Evolutionary conservation across 805 yeast genomes (phyloP), one percentile per base, ranked within the genome.

Genomic region (Candida patagonica): DNA sequence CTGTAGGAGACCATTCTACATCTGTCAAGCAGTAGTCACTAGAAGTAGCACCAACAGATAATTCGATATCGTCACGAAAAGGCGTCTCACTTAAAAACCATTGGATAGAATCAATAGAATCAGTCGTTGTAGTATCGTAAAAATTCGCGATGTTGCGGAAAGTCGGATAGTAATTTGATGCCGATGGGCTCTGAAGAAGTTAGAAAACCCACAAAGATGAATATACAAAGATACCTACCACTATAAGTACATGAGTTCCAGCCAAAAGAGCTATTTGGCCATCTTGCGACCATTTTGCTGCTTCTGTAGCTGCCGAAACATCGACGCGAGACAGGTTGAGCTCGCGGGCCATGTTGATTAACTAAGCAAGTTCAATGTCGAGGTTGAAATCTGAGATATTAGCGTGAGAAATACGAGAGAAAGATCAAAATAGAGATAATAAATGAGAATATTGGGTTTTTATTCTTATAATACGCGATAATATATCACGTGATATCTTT

Each of bases 251-350:
- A 9, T 31, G 33, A 3, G 39, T 34, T 4, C 46, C 47, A 2
- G 46, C 24, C 6, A 39, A 21, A 7, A 48, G 32, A 13, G 48
- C 54, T 4, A 50, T 10, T 12, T 37, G 38, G 2, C 54, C 54
- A 35, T 50, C 54, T 2, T 40, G 42, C 15, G 53, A 48, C 54
- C 54, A 50, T 38, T 42, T 40, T 21, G 44, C 16, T 12, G 49
- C 54, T 17, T 46, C 45, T 6, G 44, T 38, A 6, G 41, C 37
- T 7, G 36, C 34, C 16, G 37, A 23, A 33, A 41, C 21, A 24
- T 26, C 20, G 24, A 30, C 30, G 6, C 44, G 36, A 8, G 26
- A 41, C 7, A 37, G 13, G 35, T 41, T 41, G 20, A 41, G 20
- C 26, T 41, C 44, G 16, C 41, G 37, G 19, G 22, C 37, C 44